These are phyloP conservation scores for Eucalyptus dawsonii DNA, from an alignment of 345 rosid genomes.

Conservation along the genomic window DNA sequence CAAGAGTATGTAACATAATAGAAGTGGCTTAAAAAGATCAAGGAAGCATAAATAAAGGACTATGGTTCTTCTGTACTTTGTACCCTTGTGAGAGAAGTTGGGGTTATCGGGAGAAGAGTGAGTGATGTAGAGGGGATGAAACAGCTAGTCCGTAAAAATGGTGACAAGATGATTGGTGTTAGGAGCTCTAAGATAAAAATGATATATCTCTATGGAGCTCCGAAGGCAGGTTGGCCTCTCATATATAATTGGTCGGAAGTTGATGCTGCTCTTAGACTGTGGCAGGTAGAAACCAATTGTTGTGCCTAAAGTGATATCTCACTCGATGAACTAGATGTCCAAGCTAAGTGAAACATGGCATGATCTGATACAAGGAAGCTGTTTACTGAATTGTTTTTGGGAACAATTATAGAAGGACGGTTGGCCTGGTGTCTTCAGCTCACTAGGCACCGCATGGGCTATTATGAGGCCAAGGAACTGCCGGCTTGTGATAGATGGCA, in stretches of 20 bases:
- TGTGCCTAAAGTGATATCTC: not conserved
- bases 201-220: not conserved
- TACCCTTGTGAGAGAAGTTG: not conserved
- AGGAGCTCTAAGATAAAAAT: not conserved
- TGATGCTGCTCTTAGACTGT: not conserved
- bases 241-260: not conserved
- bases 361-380: not conserved
- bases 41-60: not conserved
- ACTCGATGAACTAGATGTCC: not conserved
- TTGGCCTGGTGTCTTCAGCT: not conserved
- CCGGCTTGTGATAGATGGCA: not conserved
- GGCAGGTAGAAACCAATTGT: not conserved
- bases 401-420: not conserved
- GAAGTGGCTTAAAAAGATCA: not conserved
- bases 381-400: not conserved
- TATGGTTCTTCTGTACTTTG: not conserved
- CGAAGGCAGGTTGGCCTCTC: not conserved
- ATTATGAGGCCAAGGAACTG: not conserved
- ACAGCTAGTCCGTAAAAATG: not conserved
- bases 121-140: not conserved
- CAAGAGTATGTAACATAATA: not conserved
- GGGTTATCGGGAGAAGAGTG: not conserved
- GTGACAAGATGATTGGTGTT: not conserved
- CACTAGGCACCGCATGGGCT: not conserved
- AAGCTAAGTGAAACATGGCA: not conserved